These are phyloP conservation scores for Metschnikowia koreensis DNA, from an alignment of 805 yeast species.

Conservation along the genomic window DNA sequence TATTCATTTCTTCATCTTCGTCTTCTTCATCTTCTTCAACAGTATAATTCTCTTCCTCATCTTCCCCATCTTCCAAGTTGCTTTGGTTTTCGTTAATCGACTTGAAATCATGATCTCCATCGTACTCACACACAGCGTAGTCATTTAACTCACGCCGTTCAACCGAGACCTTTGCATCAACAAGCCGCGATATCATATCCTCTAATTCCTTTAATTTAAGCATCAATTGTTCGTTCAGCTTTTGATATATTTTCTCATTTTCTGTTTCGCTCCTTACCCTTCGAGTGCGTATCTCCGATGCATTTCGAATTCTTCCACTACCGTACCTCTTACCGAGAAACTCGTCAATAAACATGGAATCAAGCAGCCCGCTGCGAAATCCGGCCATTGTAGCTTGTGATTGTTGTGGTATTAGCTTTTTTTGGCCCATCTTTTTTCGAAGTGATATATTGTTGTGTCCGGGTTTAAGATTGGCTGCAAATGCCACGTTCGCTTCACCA, in stretches of 20 bases:
- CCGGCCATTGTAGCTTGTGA: conserved; percentile 36
- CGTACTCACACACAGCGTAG: conserved; percentile 8
- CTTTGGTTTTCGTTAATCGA: neutral
- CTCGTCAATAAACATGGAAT: conserved; percentile 37
- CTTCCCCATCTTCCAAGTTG: neutral
- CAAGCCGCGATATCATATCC: conserved; percentile 3
- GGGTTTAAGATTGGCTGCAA: conserved; percentile 1
- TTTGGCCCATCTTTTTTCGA: neutral
- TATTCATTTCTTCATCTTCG: neutral
- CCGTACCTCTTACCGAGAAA: conserved; percentile 30
- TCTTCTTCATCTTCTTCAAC: neutral
- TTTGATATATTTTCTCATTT: neutral
- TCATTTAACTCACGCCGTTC: conserved; percentile 1
- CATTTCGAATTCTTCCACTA: conserved; percentile 5
- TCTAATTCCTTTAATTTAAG: conserved; percentile 8
- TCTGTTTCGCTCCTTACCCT: conserved; percentile 2
- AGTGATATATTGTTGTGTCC: neutral
- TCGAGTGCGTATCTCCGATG: conserved; percentile 4
- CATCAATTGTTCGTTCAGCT: conserved; percentile 8
- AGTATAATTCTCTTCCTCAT: neutral
- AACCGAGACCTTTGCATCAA: neutral
- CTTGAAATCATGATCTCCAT: neutral
- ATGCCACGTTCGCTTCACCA: conserved; percentile 4
- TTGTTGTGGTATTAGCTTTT: conserved; percentile 24
- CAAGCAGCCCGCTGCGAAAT: conserved; percentile 39